Percentiles rank a stretch among this genome's conserved stretches.
phyloP scores from a whole-genome alignment of 2,329 filamentous ascomycete genomes.

The Paecilomyces niveus region DNA sequence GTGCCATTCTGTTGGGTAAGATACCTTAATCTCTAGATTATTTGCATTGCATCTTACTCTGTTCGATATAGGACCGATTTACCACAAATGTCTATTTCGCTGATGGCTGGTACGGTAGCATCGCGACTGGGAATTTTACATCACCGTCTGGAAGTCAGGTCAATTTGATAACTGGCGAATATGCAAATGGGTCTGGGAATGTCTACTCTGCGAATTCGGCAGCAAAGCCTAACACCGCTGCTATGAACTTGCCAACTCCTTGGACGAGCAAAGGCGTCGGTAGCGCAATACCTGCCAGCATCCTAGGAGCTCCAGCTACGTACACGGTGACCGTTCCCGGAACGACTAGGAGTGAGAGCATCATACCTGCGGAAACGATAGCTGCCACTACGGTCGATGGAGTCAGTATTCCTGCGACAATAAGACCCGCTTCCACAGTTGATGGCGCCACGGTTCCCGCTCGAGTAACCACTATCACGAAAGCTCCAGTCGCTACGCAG shows the following conservation, averaged over 20 bases:
- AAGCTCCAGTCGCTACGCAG: neutral
- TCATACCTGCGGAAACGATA: neutral
- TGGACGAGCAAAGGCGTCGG: conserved; percentile 42
- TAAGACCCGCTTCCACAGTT: neutral
- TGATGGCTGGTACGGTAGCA: conserved; percentile 4
- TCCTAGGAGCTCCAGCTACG: conserved; percentile 22
- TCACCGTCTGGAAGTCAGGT: neutral
- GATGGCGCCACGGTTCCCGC: neutral
- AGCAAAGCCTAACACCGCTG: conserved; percentile 37
- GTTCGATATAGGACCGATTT: conserved; percentile 1
- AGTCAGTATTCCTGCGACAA: neutral
- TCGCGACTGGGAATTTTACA: conserved; percentile 2
- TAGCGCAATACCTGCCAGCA: conserved; percentile 36
- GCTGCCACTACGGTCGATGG: neutral
- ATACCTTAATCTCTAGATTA: too few species aligned
- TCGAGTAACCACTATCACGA: neutral
- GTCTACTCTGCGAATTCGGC: conserved; percentile 8
- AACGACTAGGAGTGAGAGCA: neutral
- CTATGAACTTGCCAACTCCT: conserved; percentile 38
- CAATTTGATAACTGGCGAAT: conserved; percentile 2
- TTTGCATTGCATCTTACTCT: neutral
- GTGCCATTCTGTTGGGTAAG: conserved; percentile 3
- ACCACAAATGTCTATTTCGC: conserved; percentile 2
- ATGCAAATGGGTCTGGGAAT: neutral
- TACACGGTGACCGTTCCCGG: neutral